These are phyloP conservation scores for Tolypocladium pustulatum DNA, from an alignment of 2,329 filamentous ascomycete genomes.

Conservation along the genomic window DNA sequence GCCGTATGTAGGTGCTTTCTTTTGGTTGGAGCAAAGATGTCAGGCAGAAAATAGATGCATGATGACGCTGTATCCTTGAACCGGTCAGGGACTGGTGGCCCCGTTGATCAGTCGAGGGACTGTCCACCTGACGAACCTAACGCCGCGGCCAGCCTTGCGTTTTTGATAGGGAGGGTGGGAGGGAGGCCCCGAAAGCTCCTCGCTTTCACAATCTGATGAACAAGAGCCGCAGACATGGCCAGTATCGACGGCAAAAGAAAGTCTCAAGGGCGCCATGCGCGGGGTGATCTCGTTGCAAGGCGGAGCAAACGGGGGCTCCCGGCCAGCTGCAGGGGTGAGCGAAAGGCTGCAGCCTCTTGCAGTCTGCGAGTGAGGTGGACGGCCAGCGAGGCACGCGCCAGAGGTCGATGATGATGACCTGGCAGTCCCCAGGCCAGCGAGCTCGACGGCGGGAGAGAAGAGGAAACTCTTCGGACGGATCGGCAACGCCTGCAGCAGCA, in stretches of 20 bases:
- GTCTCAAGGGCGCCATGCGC: background rate
- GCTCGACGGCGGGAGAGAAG: background rate
- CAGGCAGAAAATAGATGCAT: background rate
- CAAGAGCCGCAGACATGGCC: background rate
- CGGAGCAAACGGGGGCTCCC: background rate
- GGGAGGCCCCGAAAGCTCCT: background rate
- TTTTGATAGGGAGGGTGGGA: background rate
- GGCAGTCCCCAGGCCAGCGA: background rate
- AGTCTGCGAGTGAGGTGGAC: background rate
- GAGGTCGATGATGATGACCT: background rate
- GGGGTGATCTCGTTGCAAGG: background rate
- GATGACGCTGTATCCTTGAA: background rate
- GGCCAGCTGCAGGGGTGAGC: background rate
- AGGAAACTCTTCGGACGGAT: background rate
- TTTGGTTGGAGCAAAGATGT: background rate
- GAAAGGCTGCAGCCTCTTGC: background rate
- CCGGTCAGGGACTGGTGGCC: background rate
- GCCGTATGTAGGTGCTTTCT: background rate
- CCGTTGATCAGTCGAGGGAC: background rate
- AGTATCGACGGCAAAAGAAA: background rate
- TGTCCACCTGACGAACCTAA: too few relatives aligned
- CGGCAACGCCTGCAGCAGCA: background rate
- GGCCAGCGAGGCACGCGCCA: background rate
- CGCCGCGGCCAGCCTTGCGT: background rate
- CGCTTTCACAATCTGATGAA: background rate